A percentile compares a stretch with the other conserved stretches of the same genome.
Evolutionary conservation across 495 filamentous ascomycete species (phyloP).

Genomic region (Aspergillus sclerotioniger): DNA sequence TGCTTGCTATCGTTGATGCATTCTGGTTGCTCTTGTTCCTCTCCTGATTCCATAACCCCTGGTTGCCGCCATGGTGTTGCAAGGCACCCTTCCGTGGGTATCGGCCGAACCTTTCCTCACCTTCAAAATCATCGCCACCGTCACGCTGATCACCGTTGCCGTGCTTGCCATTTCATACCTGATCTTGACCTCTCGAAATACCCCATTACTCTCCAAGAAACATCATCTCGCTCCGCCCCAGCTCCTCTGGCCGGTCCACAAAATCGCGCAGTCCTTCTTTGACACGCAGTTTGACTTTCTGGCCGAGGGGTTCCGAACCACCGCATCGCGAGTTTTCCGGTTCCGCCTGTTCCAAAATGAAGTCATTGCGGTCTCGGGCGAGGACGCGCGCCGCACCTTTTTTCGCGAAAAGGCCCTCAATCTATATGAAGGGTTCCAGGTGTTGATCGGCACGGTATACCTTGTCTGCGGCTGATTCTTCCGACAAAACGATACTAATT

Average conservation of each 20-base stretch:
- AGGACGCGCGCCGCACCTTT: background rate
- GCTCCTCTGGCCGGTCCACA: background rate
- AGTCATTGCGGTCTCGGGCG: background rate
- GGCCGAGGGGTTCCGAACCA: background rate
- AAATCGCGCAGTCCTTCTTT: background rate
- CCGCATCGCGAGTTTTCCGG: background rate
- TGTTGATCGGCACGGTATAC: background rate
- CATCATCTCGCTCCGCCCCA: background rate
- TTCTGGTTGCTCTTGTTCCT: too few relatives aligned
- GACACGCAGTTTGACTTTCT: background rate
- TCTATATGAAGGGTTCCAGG: background rate
- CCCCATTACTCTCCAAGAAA: background rate
- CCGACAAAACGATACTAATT: too few relatives aligned
- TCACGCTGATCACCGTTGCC: too few relatives aligned
- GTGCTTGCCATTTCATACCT: too few relatives aligned
- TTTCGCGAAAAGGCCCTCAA: background rate
- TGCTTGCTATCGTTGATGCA: too few relatives aligned
- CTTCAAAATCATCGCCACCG: too few relatives aligned
- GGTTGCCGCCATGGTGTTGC: too few relatives aligned
- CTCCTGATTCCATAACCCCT: too few relatives aligned
- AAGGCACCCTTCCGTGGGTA: too few relatives aligned
- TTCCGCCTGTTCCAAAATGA: background rate
- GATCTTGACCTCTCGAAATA: too few relatives aligned
- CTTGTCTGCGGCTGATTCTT: too few relatives aligned
- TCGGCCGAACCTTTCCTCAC: too few relatives aligned